Base-by-base conservation (phyloP, 306 rosid genomes). In the Cicer judaicum region DNA sequence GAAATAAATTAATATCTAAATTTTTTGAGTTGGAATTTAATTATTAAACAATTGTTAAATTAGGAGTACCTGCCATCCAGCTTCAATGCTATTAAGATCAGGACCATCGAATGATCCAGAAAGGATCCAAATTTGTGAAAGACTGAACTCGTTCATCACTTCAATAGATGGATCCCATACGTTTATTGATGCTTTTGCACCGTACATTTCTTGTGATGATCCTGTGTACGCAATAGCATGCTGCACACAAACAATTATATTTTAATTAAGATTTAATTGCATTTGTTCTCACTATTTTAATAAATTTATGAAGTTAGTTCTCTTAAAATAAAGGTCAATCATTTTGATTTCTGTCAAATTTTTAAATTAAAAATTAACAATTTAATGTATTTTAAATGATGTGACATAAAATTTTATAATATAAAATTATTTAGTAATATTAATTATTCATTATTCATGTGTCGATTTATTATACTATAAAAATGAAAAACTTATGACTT, bases 21-120 rank as follows among this genome's bases (percentile, higher is more conserved):
- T 11, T 6, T 69, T 61, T 38, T 34, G 15, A 74, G 55, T 39
- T 36, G 52, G 72, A 63, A 39, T 13, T 29, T 19, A 14, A 5
- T 64, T 9, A 43, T 65, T 29, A 34, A 64, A 50, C 1, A 65
- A 6, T 39, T 74, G 9, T 52, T 13, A 24, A 70, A 57, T 8
- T 47, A 52, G 63, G 47, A 50, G 84, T 91, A 93, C 98, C 98
- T 93, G 98, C 98, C 98, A 93, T 64, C 98, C 98, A 73, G 96
- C 98, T 89, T 93, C 98, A 29, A 93, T 93, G 88, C 97, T 93
- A 64, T 93, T 93, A 79, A 93, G 97, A 87, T 93, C 98, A 53
- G 97, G 55, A 86, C 98, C 98, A 82, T 93, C 96, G 44, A 93
- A 93, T 10, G 93, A 89, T 11, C 98, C 98, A 2, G 96, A 93